phyloP scores from a whole-genome alignment of 2,329 filamentous ascomycete genomes.

The Verticillium longisporum region DNA sequence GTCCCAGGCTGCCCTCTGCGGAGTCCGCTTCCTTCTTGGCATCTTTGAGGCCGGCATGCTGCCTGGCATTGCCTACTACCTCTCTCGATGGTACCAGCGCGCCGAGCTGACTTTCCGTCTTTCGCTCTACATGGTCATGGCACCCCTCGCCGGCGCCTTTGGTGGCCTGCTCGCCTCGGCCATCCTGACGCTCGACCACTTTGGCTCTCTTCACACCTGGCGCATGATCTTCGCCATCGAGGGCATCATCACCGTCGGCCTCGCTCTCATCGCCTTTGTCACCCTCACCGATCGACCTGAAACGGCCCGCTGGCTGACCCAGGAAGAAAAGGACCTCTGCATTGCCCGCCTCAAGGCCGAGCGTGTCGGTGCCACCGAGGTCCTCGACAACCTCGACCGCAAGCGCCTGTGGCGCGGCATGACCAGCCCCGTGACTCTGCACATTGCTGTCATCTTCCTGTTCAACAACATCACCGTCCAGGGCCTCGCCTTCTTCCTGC shows the following conservation, averaged over 20 bases:
- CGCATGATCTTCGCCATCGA: slow-evolving; percentile 67
- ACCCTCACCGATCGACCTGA: slow-evolving; percentile 63
- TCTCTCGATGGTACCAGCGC: slow-evolving; percentile 65
- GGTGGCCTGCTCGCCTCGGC: slow-evolving; percentile 59
- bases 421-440: slow-evolving; percentile 53
- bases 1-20: slow-evolving; percentile 42
- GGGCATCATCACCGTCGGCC: slow-evolving; percentile 44
- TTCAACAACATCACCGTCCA: slow-evolving; percentile 66
- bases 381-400: slow-evolving; percentile 55
- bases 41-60: slow-evolving; percentile 69
- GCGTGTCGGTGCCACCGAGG: slow-evolving; percentile 49
- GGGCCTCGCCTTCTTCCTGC: slow-evolving; percentile 62
- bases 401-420: slow-evolving; percentile 56
- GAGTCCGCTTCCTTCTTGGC: slow-evolving; percentile 60
- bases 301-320: slow-evolving; percentile 58
- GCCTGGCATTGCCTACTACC: slow-evolving; percentile 68
- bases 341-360: slow-evolving; percentile 63
- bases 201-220: slow-evolving; percentile 53
- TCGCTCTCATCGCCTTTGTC: slow-evolving; percentile 51
- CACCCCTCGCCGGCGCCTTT: slow-evolving; percentile 64
- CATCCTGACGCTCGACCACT: slow-evolving; percentile 54
- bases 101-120: slow-evolving; percentile 62
- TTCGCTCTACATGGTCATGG: slow-evolving; percentile 63
- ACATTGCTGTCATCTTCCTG: slow-evolving; percentile 51
- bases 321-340: slow-evolving; percentile 60